These are phyloP conservation scores for Tillandsia fasciculata DNA, from an alignment of 176 grass and related monocot genomes.

Conservation along the genomic window DNA sequence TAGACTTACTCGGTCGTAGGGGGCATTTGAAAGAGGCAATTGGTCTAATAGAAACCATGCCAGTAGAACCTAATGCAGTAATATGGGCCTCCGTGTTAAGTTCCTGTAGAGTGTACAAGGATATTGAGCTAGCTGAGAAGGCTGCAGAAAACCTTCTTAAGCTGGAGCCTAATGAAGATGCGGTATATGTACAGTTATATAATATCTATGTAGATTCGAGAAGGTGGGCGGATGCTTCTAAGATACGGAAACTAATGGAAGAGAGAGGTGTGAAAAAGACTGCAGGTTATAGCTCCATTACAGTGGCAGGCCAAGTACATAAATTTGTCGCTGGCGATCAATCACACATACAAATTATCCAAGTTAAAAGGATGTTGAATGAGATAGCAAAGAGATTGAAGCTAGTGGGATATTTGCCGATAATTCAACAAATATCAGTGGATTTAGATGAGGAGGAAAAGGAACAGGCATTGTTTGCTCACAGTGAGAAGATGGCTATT, in stretches of 20 bases:
- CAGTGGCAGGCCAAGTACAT: slow-evolving; percentile 51
- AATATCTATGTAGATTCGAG: slow-evolving; percentile 60
- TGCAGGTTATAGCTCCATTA: slow-evolving; percentile 64
- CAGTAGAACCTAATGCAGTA: slow-evolving; percentile 55
- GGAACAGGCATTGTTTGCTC: slow-evolving; percentile 40
- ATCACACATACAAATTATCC: slow-evolving; percentile 34
- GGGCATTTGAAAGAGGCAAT: slow-evolving; percentile 50
- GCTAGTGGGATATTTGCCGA: slow-evolving; percentile 30
- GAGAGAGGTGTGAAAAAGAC: slow-evolving; percentile 48
- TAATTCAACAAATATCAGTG: slow-evolving; percentile 36
- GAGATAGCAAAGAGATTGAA: slow-evolving; percentile 37
- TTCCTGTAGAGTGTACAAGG: slow-evolving; percentile 41
- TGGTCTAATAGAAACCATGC: slow-evolving; percentile 44
- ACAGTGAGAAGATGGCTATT: slow-evolving; percentile 72
- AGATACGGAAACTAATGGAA: slow-evolving; percentile 61
- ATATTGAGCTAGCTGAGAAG: slow-evolving; percentile 32
- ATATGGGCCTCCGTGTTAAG: slow-evolving; percentile 58
- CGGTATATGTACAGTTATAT: slow-evolving; percentile 57
- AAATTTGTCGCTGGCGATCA: slow-evolving; percentile 52
- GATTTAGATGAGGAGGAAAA: slow-evolving; percentile 66
- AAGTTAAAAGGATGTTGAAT: slow-evolving; percentile 46
- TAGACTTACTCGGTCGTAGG: slow-evolving; percentile 60
- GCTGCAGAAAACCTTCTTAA: slow-evolving; percentile 47
- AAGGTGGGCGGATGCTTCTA: slow-evolving; percentile 42
- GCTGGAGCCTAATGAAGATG: slow-evolving; percentile 48